phyloP scores from a whole-genome alignment of 768 basidiomycete species.

The Dioszegia aurantiaca region DNA sequence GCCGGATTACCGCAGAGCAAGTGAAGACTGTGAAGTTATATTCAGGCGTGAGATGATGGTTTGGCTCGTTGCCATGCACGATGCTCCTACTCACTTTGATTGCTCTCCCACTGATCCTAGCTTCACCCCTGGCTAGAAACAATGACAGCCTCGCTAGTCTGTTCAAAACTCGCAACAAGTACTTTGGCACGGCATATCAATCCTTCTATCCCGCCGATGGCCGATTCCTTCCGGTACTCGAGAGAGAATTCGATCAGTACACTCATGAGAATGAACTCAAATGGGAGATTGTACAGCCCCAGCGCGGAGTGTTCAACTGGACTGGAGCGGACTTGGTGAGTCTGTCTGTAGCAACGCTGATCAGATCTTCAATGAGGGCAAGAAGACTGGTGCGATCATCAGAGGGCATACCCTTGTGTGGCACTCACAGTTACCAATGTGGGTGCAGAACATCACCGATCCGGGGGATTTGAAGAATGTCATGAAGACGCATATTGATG shows the following conservation, averaged over 20 bases:
- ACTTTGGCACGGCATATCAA: conserved; percentile 37
- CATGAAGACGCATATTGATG: conserved; percentile 35
- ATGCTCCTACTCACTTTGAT: conserved; percentile 12
- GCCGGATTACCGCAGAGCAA: no score
- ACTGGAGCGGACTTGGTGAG: conserved; percentile 39
- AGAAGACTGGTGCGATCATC: conserved; percentile 30
- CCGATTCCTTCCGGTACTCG: conserved; percentile 28
- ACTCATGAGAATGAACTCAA: conserved; percentile 47
- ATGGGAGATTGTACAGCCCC: conserved; percentile 42
- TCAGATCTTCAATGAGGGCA: conserved; percentile 37
- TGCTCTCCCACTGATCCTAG: conserved; percentile 12
- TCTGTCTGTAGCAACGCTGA: background rate
- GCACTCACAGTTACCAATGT: conserved; percentile 35
- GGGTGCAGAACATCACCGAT: conserved; percentile 44
- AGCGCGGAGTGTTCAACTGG: conserved; percentile 38
- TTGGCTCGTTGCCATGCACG: no score
- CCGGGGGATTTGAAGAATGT: conserved; percentile 31
- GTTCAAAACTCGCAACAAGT: conserved; percentile 14
- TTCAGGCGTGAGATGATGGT: no score
- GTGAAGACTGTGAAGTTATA: no score
- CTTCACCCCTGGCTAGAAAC: conserved; percentile 1
- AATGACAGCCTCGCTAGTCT: background rate
- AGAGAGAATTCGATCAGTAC: conserved; percentile 33
- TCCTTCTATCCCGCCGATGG: conserved; percentile 31
- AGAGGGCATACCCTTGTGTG: conserved; percentile 39